These are phyloP conservation scores for Chondrus crispus DNA, from an alignment of 23 red algal genomes.

Conservation along the genomic window DNA sequence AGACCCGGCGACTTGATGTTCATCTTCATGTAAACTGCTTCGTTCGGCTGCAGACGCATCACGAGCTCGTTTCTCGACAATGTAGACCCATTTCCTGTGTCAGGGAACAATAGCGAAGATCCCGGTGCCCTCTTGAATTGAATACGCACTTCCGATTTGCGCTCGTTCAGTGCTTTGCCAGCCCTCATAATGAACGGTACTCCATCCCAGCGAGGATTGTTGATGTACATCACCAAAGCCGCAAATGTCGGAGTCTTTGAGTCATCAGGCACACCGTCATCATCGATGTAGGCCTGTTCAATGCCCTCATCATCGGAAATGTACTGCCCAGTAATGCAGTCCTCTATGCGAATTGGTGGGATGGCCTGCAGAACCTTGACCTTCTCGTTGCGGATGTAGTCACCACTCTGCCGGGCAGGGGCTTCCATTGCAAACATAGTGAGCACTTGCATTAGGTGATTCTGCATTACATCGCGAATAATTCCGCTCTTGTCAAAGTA, in stretches of 20 bases:
- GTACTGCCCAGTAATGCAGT: constrained; percentile 96
- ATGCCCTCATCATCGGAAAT: constrained; percentile 52
- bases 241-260: constrained; percentile 85
- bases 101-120: constrained; percentile 47
- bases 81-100: neutral
- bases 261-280: constrained; percentile 77
- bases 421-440: constrained; percentile 95
- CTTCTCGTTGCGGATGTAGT: constrained; percentile 93
- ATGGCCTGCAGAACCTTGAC: constrained; percentile 82
- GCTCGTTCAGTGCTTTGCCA: constrained; percentile 98
- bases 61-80: constrained; percentile 86
- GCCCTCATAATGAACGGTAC: constrained; percentile 96
- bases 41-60: constrained; percentile 83
- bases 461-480: constrained; percentile 98
- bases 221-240: constrained; percentile 85
- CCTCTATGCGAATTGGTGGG: constrained; percentile 58
- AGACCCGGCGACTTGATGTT: constrained; percentile 83
- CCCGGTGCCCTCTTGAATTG: constrained; percentile 75
- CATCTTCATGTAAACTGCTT: constrained; percentile 90
- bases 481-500: constrained; percentile 96
- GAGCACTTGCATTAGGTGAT: constrained; percentile 94
- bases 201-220: constrained; percentile 92
- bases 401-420: constrained; percentile 71
- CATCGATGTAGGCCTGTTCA: constrained; percentile 51
- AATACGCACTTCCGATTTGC: constrained; percentile 81